Base-by-base conservation (phyloP, 2,329 filamentous ascomycete genomes). In the Corinectria fuckeliana region DNA sequence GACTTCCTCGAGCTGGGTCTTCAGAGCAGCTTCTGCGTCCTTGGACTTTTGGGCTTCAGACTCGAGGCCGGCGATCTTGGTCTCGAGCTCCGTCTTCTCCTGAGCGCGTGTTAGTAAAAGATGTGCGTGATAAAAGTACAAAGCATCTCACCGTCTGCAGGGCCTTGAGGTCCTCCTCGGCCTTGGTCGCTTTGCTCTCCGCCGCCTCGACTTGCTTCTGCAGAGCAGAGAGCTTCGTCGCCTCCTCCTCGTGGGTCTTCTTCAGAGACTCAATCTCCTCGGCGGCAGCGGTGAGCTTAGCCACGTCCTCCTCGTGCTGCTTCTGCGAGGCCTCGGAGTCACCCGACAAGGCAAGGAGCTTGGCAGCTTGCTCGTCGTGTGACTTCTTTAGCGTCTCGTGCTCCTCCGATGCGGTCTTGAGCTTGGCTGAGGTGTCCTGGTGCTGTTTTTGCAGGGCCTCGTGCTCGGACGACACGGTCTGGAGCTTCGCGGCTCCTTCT, bases 111-210 rank as follows among this genome's bases (percentile, higher is more conserved):
- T 69, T 50, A 69, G 64, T 21, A 16, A 10, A n/a, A 9, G 14
- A 34, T 25, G 6, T 4, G 5, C 28, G 8, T 14, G 20, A 10
- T 4, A n/a, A n/a, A n/a, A n/a, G n/a, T n/a, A n/a, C n/a, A n/a
- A n/a, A n/a, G n/a, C n/a, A n/a, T 5, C 73, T 63, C 72, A 78
- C 76, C 23, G 65, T 62, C 42, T 75, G 64, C 2, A 70, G 68
- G 26, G 69, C 60, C 50, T 74, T 68, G 7, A 81, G 69, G 48
- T 78, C 71, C 18, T 76, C 75, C 23, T 75, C 70, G 10, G 73
- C 72, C 66, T 78, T 74, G 21, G 72, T 67, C 3, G 73, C 73
- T 62, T 77, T 76, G 55, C 73, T 68, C 56, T 77, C 71, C 4
- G 76, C 76, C 48, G 71, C 70, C 52, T 77, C 72, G 5, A 63